Percentiles rank a stretch among this genome's conserved stretches.
Conservation (phyloP, 2,329 filamentous ascomycete genomes). For the Paecilomyces sp. region DNA sequence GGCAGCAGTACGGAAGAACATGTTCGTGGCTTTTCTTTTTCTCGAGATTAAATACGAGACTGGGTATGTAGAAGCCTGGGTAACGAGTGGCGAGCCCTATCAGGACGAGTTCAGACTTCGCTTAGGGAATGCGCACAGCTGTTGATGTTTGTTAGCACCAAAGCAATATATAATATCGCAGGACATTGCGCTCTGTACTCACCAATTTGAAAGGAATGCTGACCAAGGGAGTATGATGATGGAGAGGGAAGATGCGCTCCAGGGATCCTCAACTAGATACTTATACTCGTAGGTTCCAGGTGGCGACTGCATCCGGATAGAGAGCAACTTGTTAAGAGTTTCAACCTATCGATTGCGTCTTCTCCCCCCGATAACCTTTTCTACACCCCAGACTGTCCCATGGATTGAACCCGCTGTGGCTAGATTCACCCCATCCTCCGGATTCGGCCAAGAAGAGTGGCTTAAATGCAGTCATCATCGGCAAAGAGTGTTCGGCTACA, state of each 20-base stretch:
- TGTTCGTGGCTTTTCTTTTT: slow-evolving; percentile 10
- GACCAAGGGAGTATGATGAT: background rate
- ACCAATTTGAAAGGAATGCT: background rate
- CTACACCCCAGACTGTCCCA: background rate
- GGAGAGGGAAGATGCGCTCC: background rate
- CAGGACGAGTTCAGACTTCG: background rate
- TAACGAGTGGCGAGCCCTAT: background rate
- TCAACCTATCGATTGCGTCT: background rate
- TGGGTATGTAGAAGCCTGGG: background rate
- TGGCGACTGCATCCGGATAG: background rate
- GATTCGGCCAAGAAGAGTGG: background rate
- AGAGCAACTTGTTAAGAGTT: no score
- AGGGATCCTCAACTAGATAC: background rate
- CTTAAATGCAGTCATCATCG: background rate
- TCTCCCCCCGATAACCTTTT: background rate
- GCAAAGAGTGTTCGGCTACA: background rate
- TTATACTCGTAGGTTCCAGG: background rate
- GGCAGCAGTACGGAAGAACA: slow-evolving; percentile 17
- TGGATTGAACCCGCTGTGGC: background rate
- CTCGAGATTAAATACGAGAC: background rate
- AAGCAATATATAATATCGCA: background rate
- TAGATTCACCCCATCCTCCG: background rate
- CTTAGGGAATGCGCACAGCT: background rate
- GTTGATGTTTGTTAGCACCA: background rate
- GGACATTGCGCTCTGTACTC: background rate